These are phyloP conservation scores for Aspergillus sparsus DNA, from an alignment of 495 filamentous ascomycete genomes.

Conservation along the genomic window DNA sequence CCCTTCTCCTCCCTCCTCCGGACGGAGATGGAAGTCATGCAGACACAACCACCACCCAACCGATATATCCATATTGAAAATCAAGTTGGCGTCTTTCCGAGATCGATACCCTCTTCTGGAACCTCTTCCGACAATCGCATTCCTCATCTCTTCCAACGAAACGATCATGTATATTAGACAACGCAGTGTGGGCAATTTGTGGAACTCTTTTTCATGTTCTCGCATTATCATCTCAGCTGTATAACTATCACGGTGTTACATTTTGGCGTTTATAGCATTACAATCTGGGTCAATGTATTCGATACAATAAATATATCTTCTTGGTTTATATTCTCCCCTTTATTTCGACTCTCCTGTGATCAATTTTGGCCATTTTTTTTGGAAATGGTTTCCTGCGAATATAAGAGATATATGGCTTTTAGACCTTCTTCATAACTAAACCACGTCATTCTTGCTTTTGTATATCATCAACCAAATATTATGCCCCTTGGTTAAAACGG, in stretches of 20 bases:
- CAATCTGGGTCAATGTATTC: conserved; percentile 28
- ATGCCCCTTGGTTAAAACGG: conserved; percentile 30
- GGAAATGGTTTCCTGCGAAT: background rate
- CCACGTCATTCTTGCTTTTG: background rate
- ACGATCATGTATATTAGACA: conserved; percentile 34
- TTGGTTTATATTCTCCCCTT: conserved; percentile 4
- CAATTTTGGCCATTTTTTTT: background rate
- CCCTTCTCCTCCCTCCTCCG: background rate
- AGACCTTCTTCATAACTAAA: background rate
- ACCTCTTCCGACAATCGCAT: background rate
- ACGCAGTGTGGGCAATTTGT: conserved; percentile 14
- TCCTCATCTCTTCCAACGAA: conserved; percentile 12
- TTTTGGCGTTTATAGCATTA: conserved; percentile 34
- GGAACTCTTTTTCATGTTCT: conserved; percentile 3
- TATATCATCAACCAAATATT: background rate
- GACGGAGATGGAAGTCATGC: background rate
- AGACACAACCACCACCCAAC: background rate
- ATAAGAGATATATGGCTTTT: conserved; percentile 2
- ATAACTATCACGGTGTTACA: conserved; percentile 27
- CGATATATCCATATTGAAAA: background rate
- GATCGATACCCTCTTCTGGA: conserved; percentile 2
- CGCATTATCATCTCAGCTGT: conserved; percentile 16
- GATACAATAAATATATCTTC: conserved; percentile 18
- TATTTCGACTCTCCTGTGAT: background rate
- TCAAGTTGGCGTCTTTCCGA: conserved; percentile 1